phyloP scores from a whole-genome alignment of 257 asterid genomes.

The Ocimum tenuiflorum region DNA sequence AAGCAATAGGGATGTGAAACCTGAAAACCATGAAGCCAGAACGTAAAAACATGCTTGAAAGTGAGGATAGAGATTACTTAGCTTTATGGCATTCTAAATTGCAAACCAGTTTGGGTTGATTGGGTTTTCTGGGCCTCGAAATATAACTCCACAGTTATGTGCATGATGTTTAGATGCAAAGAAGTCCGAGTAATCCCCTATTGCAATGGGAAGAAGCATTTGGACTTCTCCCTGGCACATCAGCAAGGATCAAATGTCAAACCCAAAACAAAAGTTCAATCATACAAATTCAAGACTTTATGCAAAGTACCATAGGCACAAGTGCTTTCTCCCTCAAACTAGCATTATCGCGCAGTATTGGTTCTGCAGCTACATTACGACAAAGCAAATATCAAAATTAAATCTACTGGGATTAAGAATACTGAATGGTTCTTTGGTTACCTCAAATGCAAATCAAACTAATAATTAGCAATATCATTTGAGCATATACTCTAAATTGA shows the following conservation, averaged over 20 bases:
- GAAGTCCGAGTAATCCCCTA: slow-evolving; percentile 94
- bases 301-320: slow-evolving; percentile 57
- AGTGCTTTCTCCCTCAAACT: slow-evolving; percentile 60
- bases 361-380: slow-evolving; percentile 58
- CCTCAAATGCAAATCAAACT: not conserved
- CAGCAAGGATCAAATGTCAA: slow-evolving; percentile 14
- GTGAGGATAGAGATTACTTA: slow-evolving; percentile 5
- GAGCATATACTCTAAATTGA: not conserved
- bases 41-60: not conserved
- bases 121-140: slow-evolving; percentile 77
- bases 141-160: slow-evolving; percentile 74
- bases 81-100: not conserved
- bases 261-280: not conserved
- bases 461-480: slow-evolving; percentile 8
- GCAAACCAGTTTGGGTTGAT: slow-evolving; percentile 68
- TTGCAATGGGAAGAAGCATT: slow-evolving; percentile 78
- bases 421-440: not conserved
- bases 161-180: slow-evolving; percentile 93
- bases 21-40: slow-evolving; percentile 36
- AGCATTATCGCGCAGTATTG: slow-evolving; percentile 65
- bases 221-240: slow-evolving; percentile 57
- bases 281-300: not conserved
- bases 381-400: not conserved
- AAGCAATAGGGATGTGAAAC: slow-evolving; percentile 94
- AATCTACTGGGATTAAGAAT: not conserved